phyloP scores from a whole-genome alignment of 495 filamentous ascomycete genomes.

The Aspergillus ostianus region DNA sequence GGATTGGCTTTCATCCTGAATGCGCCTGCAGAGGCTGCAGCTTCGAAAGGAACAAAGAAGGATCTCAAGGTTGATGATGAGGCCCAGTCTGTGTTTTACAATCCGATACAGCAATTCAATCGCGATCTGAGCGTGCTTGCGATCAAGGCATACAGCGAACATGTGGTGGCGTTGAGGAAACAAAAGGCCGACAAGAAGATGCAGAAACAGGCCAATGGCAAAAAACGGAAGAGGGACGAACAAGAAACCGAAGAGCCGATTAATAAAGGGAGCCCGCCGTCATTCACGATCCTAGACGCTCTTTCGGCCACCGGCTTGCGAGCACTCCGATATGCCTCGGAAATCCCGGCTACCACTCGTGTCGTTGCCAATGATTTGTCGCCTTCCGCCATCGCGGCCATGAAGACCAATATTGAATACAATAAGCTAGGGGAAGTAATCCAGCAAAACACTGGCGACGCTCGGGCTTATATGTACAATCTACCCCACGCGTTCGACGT shows the following conservation, averaged over 20 bases:
- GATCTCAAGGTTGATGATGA: conserved; percentile 49
- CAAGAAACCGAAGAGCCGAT: conserved; percentile 20
- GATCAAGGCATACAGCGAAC: conserved; percentile 79
- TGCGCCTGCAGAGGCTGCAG: conserved; percentile 47
- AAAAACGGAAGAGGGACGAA: conserved; percentile 48
- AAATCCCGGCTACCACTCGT: conserved; percentile 77
- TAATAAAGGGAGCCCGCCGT: conserved; percentile 14
- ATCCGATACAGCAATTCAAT: conserved; percentile 98
- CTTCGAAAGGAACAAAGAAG: conserved; percentile 41
- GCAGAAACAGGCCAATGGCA: conserved; percentile 47
- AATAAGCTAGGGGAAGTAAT: conserved; percentile 73
- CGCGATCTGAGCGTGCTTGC: conserved; percentile 89
- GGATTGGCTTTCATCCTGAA: conserved; percentile 66
- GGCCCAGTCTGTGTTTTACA: conserved; percentile 89
- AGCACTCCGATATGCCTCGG: conserved; percentile 86
- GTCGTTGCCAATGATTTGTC: conserved; percentile 91
- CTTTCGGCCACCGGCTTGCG: conserved; percentile 92
- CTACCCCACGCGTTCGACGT: conserved; percentile 71
- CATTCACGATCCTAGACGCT: conserved; percentile 86
- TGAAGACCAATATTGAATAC: conserved; percentile 77
- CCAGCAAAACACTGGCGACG: conserved; percentile 70
- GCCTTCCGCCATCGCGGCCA: conserved; percentile 70
- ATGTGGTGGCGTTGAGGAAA: conserved; percentile 48
- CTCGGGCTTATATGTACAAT: conserved; percentile 85
- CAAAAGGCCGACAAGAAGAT: conserved; percentile 34